Percentiles rank a stretch among this genome's conserved stretches.
Conservation (phyloP, 208 protist species). For the Crithidia mellificae region DNA sequence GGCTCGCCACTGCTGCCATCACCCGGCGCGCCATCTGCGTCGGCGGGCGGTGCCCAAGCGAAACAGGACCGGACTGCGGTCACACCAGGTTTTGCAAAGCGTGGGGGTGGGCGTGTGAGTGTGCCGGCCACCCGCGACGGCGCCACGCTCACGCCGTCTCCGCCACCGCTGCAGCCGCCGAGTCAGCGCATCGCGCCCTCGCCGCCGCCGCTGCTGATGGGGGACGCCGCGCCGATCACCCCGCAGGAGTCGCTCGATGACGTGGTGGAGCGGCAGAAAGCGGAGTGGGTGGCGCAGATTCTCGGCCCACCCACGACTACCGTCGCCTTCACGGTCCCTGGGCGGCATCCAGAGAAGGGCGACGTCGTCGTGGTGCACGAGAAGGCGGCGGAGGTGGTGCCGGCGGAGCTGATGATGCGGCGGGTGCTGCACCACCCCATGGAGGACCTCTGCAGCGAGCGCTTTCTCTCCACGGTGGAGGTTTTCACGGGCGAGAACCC, state of each 20-base stretch:
- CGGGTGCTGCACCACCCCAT: constrained; percentile 72
- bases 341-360: constrained; percentile 21
- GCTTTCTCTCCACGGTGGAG: constrained; percentile 78
- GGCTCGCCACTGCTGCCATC: neutral
- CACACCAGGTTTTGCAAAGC: neutral
- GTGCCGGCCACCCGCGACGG: neutral
- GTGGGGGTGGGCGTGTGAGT: neutral
- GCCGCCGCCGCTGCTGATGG: too few relatives aligned
- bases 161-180: neutral
- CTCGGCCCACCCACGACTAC: constrained; percentile 35
- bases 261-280: constrained; percentile 18
- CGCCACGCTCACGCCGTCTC: neutral
- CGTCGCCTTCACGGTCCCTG: constrained; percentile 31
- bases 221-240: neutral
- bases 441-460: constrained; percentile 68
- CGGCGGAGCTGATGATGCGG: constrained; percentile 50
- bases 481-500: constrained; percentile 70
- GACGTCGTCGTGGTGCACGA: constrained; percentile 23
- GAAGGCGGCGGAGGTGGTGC: constrained; percentile 23
- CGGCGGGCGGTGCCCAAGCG: neutral
- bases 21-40: neutral
- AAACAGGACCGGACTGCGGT: neutral
- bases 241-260: constrained; percentile 10
- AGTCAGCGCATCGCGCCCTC: neutral
- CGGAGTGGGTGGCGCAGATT: constrained; percentile 68